A percentile compares a stretch with the other conserved stretches of the same genome.
phyloP scores from a whole-genome alignment of 805 yeast genomes.

The Isabelozyma pseudorhagii region DNA sequence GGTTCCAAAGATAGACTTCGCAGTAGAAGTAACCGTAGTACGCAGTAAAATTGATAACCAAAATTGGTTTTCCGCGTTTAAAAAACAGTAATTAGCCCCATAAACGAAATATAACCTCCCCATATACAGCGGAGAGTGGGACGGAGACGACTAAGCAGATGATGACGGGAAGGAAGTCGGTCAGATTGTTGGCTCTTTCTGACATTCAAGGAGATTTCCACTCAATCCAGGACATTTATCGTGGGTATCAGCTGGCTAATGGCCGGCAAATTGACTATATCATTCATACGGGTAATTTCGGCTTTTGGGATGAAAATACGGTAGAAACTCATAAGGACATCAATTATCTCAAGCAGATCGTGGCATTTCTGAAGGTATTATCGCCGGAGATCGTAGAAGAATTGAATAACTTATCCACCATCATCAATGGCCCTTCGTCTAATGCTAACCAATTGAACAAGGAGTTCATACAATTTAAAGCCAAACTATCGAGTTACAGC shows the following conservation, averaged over 20 bases:
- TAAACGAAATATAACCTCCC: no score
- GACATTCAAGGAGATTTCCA: conserved; percentile 29
- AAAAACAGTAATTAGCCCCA: no score
- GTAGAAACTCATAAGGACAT: conserved; percentile 51
- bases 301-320: conserved; percentile 63
- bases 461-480: conserved; percentile 3
- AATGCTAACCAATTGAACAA: conserved; percentile 5
- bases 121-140: no score
- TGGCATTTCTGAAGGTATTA: conserved; percentile 61
- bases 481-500: conserved; percentile 4
- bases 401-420: conserved; percentile 49
- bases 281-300: conserved; percentile 77
- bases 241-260: conserved; percentile 2
- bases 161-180: not conserved
- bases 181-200: conserved; percentile 17
- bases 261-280: conserved; percentile 23
- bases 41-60: no score
- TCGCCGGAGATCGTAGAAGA: conserved; percentile 46
- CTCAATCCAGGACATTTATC: conserved; percentile 10
- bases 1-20: no score
- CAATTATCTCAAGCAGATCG: conserved; percentile 58
- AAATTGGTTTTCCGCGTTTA: no score
- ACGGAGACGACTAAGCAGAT: no score
- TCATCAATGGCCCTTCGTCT: conserved; percentile 2
- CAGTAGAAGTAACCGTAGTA: no score